A percentile compares a stretch with the other conserved stretches of the same genome.
Conservation (phyloP, 768 basidiomycete genomes). For the Suillus plorans region DNA sequence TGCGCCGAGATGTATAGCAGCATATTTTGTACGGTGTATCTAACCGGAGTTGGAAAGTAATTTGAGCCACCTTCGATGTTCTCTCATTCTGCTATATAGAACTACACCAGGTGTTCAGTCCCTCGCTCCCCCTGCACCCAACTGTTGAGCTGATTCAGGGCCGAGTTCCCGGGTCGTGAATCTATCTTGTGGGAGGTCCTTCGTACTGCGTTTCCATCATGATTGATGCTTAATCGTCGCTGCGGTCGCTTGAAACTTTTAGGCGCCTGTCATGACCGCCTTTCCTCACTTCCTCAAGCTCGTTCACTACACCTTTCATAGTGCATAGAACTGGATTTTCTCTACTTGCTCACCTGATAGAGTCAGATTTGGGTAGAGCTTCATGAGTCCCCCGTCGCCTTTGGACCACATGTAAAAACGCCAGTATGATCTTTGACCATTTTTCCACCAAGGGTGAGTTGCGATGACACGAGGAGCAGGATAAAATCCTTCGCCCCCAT, state of each 20-base stretch:
- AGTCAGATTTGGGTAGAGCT: constrained; percentile 47
- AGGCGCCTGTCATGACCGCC: too few relatives aligned
- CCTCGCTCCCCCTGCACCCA: not conserved
- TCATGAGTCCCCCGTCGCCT: constrained; percentile 54
- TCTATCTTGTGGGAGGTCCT: not conserved
- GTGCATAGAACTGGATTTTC: not conserved
- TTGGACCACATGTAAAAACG: constrained; percentile 60
- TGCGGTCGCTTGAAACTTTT: not conserved
- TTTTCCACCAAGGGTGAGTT: constrained; percentile 59
- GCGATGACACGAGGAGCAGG: constrained; percentile 50
- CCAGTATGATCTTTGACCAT: constrained; percentile 45
- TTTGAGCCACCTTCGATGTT: not conserved
- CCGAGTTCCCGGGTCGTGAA: not conserved
- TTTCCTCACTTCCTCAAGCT: too few relatives aligned
- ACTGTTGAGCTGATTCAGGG: not conserved
- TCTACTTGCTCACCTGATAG: not conserved
- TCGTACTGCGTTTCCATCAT: not conserved
- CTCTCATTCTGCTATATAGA: not conserved
- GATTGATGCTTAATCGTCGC: not conserved
- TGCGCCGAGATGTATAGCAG: not conserved
- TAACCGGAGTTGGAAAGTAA: not conserved
- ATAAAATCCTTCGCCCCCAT: constrained; percentile 41
- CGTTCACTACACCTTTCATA: not conserved
- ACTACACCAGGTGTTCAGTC: not conserved
- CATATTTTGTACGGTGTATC: not conserved